Base-by-base conservation (phyloP, 2,329 filamentous ascomycete species). In the Incumbomyces delicatus region DNA sequence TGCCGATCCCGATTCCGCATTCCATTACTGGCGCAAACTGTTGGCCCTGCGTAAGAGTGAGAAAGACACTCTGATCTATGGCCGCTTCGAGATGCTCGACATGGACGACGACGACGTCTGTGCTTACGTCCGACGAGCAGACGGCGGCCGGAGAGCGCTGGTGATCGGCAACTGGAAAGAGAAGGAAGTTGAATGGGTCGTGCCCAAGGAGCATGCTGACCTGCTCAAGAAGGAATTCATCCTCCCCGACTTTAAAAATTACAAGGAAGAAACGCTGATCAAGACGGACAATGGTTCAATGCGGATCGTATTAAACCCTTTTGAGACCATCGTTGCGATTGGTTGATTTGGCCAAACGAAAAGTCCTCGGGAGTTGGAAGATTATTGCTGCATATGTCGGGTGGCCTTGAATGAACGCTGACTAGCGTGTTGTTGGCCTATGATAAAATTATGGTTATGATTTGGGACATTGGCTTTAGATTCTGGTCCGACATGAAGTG, bases 11-110 rank as follows among this genome's bases (percentile, higher is more conserved):
- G 49, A 61, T 1, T 70, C 69, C 20, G 75, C 81, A 2, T 67
- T 79, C 43, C 67, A 72, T 33, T 84, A 81, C 61, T 85, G 80
- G 77, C 74, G 74, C 61, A 61, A 66, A 38, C 70, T 74, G 53
- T 63, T 84, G 35, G 58, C 56, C 45, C 64, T 77, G 37, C 69
- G 81, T 38, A 79, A 77, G 61, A 61, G 72, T 51, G 67, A 79
- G 56, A 69, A 69, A 13, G 72, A 78, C 36, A 60, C 80, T 7
- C 77, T 86, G 47, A 73, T 56, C 30, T 56, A 56, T 33, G 55
- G 55, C 18, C 42, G 43, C 14, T 56, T 57, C 37, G 40, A 54
- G 31, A 55, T 56, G 52, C 40, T 56, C 27, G 49, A 55, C 14
- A 29, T 41, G 2, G 35, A 44, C 12, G 11, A 42, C 31, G 47